Base-by-base conservation (phyloP, 1,139 yeast genomes). In the Suzukiozyma palmioleophila region DNA sequence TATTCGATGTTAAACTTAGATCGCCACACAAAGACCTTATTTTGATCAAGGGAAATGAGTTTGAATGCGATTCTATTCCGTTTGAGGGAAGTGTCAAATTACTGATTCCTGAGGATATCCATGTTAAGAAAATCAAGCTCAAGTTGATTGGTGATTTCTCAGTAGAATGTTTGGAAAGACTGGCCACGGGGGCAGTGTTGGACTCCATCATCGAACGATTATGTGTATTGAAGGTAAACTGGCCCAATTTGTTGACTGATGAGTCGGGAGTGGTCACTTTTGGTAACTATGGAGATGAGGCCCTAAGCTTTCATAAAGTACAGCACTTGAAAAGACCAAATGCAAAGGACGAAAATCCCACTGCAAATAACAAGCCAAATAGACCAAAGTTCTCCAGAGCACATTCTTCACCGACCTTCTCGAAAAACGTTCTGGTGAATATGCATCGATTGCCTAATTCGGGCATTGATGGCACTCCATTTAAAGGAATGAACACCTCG, bases 81-180 rank as follows among this genome's bases (percentile, higher is more conserved):
- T 52, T 83, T 26, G 69, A 70, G 22, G 90, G 90, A 0, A 68
- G 68, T 33, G 67, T 82, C 34, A 79, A 80, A 27, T 61, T 82
- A 36, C 69, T 80, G 3, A 56, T 80, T 6, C 75, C 77, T 8
- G 76, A 74, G 29, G 75, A 76, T 35, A 60, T 75, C 32, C 69
- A 70, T 27, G 69, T 81, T 13, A 75, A 73, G 42, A 63, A 60
- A 39, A 62, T 83, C 18, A 56, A 64, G 5, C 58, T 83, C 43
- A 59, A 60, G 33, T 59, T 83, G 11, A 57, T 62, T 1, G 88
- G 88, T 0, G 75, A 71, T 26, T 77, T 71, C 54, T 69, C 73
- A 41, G 59, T 81, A 24, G 82, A 79, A 41, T 81, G 73, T 53
- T 56, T 73, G 33, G 77, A 72, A 44, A 60, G 68, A 28, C 68